Evolutionary conservation across 306 rosid species (phyloP).

Genomic region (Malus domestica): DNA sequence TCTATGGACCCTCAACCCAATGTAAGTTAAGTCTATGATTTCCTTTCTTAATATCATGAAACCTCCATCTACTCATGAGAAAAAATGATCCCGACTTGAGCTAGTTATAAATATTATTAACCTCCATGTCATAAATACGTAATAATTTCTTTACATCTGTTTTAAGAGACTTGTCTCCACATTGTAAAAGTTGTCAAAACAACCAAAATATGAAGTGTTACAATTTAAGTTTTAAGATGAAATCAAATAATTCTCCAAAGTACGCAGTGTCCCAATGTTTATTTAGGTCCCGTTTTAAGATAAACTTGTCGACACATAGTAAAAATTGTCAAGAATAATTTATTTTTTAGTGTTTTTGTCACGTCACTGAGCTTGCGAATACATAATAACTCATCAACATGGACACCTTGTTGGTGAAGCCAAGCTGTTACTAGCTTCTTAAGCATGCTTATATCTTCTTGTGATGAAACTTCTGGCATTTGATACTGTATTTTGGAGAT

Average conservation of each 20-base stretch:
- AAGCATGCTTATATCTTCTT: not conserved
- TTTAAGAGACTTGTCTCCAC: not conserved
- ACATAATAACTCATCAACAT: not conserved
- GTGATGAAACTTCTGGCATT: no score
- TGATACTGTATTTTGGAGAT: no score
- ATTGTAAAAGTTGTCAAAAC: not conserved
- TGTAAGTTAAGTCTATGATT: no score
- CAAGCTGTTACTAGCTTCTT: not conserved
- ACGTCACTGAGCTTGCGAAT: not conserved
- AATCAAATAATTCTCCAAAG: not conserved
- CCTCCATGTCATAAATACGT: no score
- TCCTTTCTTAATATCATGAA: no score
- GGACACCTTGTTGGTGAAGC: not conserved
- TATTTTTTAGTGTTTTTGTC: not conserved
- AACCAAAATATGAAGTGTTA: not conserved
- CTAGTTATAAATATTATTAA: no score
- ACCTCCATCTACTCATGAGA: no score
- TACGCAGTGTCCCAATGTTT: not conserved
- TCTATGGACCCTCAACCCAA: not conserved
- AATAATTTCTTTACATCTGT: not conserved
- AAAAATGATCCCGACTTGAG: no score
- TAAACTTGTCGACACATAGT: not conserved
- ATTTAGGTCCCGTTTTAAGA: not conserved
- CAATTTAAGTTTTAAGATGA: not conserved
- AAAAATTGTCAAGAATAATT: no score